Evolutionary conservation across 371 early-diverging fungal species (phyloP), one percentile per base, ranked within the genome.

Genomic region (Mortierella sp.): DNA sequence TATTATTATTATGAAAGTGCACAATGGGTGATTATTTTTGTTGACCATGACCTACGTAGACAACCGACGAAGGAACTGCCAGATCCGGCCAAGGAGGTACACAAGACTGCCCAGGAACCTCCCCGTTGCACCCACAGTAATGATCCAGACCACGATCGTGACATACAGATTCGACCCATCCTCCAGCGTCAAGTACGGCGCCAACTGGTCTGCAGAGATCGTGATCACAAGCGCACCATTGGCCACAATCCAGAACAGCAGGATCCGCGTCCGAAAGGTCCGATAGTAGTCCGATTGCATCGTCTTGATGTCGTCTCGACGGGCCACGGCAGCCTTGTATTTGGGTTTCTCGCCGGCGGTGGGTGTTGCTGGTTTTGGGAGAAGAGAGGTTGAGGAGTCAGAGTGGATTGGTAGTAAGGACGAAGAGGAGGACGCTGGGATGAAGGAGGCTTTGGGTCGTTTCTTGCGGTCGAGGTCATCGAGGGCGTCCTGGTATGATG

Each of bases 211-310:
- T 2, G 83, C 74, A 2, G 83, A 78, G 40, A 93, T 88, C 39
- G 92, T 89, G 34, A 95, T 92, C 29, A 98, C 88, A 2, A 95
- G 40, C 2, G 92, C 93, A 73, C 83, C 79, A 40, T 98, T 98
- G 70, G 91, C 91, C 58, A 93, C 90, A 81, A 97, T 91, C 97
- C 97, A 98, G 48, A 88, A 81, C 14, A 97, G 85, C 19, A 98
- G 90, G 29, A 96, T 82, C n/a, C 89, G 87, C 0, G 97, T 97
- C 9, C 98, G 90, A 90, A 97, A 96, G 34, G 90, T 87, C 66
- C 92, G 91, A 85, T 96, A 96, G 79, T 93, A 92, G 73, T 98
- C 98, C 44, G 97, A 95, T 72, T 91, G 92, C 71, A 94, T 94
- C 9, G 94, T 95, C 76, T 91, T 89, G n/a, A 92, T 90, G 66